Conservation (phyloP, 2,329 filamentous ascomycete genomes). For the Fonsecaea erecta region DNA sequence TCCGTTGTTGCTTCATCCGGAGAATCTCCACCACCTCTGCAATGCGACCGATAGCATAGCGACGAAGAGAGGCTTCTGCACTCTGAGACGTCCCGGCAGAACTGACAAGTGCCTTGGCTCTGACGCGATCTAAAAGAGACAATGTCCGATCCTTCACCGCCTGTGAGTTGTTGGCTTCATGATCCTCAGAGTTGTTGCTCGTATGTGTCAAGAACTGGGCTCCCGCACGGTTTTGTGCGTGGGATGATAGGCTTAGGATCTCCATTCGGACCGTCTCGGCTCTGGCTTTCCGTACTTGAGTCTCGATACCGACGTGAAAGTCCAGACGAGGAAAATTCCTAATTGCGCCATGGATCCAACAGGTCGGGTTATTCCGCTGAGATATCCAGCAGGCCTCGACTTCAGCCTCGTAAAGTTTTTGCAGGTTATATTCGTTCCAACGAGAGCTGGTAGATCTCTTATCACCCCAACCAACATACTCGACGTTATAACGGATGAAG, state of each 20-base stretch:
- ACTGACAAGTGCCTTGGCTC: constrained; percentile 66
- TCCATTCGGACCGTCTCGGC: constrained; percentile 28
- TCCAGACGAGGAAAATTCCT: constrained; percentile 45
- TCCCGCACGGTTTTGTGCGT: constrained; percentile 19
- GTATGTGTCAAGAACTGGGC: constrained; percentile 22
- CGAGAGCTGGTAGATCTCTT: constrained; percentile 3
- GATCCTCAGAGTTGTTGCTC: not conserved
- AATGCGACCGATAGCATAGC: constrained; percentile 68
- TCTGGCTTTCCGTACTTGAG: constrained; percentile 33
- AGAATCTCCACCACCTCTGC: constrained; percentile 71
- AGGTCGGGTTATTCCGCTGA: constrained; percentile 48
- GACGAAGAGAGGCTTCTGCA: constrained; percentile 63
- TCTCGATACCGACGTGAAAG: constrained; percentile 32
- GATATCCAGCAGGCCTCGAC: constrained; percentile 48
- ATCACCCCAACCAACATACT: constrained; percentile 25
- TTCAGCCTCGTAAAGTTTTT: constrained; percentile 55
- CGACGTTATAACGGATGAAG: constrained; percentile 28
- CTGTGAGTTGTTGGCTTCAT: constrained; percentile 11
- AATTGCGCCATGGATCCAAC: constrained; percentile 40
- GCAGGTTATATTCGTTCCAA: constrained; percentile 55
- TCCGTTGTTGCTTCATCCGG: constrained; percentile 60
- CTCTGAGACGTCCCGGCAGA: constrained; percentile 53
- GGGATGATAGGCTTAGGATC: constrained; percentile 27
- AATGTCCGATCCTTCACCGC: constrained; percentile 46
- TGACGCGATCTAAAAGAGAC: constrained; percentile 73